Conservation (phyloP, 208 protist genomes). For the Trypanosoma congolense region DNA sequence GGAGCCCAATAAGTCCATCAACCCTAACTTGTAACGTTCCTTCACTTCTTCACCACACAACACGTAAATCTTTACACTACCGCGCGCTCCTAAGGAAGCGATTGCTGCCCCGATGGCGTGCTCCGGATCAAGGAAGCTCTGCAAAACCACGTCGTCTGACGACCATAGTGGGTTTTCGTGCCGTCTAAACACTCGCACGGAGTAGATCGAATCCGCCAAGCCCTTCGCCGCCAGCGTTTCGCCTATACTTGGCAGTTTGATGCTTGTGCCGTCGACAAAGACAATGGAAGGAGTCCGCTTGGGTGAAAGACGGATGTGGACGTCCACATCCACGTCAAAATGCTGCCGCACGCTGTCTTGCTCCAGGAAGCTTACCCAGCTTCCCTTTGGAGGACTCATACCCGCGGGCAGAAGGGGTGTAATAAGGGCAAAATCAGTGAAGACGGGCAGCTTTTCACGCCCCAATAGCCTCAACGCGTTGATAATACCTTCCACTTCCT, state of each 20-base stretch:
- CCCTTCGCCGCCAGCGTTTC: slow-evolving; percentile 21
- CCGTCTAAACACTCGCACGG: slow-evolving; percentile 19
- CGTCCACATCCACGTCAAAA: slow-evolving; percentile 39
- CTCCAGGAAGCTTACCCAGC: slow-evolving; percentile 20
- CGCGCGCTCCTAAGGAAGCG: slow-evolving; percentile 5
- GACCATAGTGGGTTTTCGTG: slow-evolving; percentile 10
- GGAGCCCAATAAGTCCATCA: slow-evolving; percentile 9
- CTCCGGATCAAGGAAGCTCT: slow-evolving; percentile 23
- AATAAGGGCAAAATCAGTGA: slow-evolving; percentile 39
- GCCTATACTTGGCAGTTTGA: slow-evolving; percentile 18
- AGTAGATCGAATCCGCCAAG: slow-evolving; percentile 8
- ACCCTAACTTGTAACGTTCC: slow-evolving; percentile 12
- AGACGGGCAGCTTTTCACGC: slow-evolving; percentile 52
- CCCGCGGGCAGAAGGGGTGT: slow-evolving; percentile 33
- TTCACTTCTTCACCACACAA: slow-evolving; percentile 17
- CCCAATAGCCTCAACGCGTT: slow-evolving; percentile 44
- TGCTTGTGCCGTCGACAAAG: slow-evolving; percentile 38
- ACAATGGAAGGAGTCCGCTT: slow-evolving; percentile 9
- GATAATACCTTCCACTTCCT: slow-evolving; percentile 15
- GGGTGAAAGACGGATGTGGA: slow-evolving; percentile 30
- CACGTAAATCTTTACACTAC: slow-evolving; percentile 13
- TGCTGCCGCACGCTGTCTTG: slow-evolving; percentile 11
- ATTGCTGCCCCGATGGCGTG: slow-evolving; percentile 25
- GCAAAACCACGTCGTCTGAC: slow-evolving; percentile 18
- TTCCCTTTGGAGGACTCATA: slow-evolving; percentile 18